Evolutionary conservation across 352 stramenopile species (phyloP).

Genomic region (Phytophthora lateralis): DNA sequence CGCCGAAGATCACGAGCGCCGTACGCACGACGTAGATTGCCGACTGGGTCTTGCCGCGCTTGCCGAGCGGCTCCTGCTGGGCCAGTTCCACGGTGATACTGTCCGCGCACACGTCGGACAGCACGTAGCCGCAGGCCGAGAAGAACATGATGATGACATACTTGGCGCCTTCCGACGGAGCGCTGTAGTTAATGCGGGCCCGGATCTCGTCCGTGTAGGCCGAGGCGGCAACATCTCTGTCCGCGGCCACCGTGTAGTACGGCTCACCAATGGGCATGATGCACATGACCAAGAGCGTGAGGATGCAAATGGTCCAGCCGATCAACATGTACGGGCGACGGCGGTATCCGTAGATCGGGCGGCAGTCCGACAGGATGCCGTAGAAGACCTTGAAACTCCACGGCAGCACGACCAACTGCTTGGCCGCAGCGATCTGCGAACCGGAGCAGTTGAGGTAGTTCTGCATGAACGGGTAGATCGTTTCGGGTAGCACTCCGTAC

Average conservation of each 20-base stretch:
- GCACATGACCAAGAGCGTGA: conserved; percentile 54
- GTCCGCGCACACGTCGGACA: conserved; percentile 78
- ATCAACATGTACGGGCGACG: conserved; percentile 70
- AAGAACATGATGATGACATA: conserved; percentile 81
- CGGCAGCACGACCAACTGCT: conserved; percentile 40
- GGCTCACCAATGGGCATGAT: conserved; percentile 43
- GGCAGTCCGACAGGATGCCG: conserved; percentile 61
- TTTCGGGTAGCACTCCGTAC: conserved; percentile 47
- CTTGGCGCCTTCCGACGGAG: conserved; percentile 41
- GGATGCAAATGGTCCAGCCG: conserved; percentile 53
- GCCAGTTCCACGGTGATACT: conserved; percentile 52
- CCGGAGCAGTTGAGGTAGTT: conserved; percentile 55
- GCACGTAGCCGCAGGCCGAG: conserved; percentile 72
- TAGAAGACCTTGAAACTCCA: conserved; percentile 77
- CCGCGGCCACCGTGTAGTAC: conserved; percentile 45
- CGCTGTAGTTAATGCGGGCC: conserved; percentile 40
- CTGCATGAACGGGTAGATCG: conserved; percentile 59
- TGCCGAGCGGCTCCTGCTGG: conserved; percentile 47
- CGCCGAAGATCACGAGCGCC: conserved; percentile 36
- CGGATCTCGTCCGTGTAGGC: conserved; percentile 36
- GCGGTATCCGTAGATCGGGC: conserved; percentile 61
- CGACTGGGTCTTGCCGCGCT: conserved; percentile 48
- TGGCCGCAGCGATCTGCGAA: conserved; percentile 31
- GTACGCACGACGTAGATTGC: conserved; percentile 55
- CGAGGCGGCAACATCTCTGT: conserved; percentile 18